Conservation (phyloP, 176 grass and related monocot species). For the Bolboschoenus planiculmis region DNA sequence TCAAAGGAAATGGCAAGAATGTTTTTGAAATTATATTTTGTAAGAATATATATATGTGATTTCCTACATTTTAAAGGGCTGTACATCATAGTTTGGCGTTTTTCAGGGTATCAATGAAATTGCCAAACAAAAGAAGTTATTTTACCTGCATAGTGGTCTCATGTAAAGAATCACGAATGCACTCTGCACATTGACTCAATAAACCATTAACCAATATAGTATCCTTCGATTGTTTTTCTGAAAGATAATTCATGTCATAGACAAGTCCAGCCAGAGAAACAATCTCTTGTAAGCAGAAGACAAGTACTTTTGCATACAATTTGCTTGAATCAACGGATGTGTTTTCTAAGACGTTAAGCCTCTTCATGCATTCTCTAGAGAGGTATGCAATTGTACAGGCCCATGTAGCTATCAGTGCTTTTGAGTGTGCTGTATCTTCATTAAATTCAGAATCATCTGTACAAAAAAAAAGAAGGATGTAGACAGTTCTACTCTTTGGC, state of each 20-base stretch:
- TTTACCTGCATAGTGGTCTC: conserved; percentile 59
- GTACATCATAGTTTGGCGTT: background rate
- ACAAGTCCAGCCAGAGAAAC: conserved; percentile 65
- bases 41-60: background rate
- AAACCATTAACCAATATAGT: conserved; percentile 31
- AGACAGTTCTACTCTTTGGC: background rate
- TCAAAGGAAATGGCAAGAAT: background rate
- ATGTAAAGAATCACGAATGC: conserved; percentile 49
- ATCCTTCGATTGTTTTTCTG: conserved; percentile 36
- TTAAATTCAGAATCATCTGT: conserved; percentile 45
- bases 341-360: conserved; percentile 43
- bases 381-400: conserved; percentile 55
- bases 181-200: conserved; percentile 55
- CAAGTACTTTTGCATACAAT: conserved; percentile 57
- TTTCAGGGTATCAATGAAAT: background rate
- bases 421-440: conserved; percentile 27
- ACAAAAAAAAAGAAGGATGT: conserved; percentile 26
- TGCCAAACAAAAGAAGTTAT: background rate
- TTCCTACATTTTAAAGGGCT: background rate
- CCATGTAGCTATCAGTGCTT: conserved; percentile 41
- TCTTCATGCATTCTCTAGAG: conserved; percentile 54
- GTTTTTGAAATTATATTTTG: background rate
- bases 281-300: conserved; percentile 67
- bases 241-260: conserved; percentile 37
- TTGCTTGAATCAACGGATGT: conserved; percentile 58